phyloP scores from a whole-genome alignment of 352 stramenopile genomes.

The Elongisporangium anandrum region DNA sequence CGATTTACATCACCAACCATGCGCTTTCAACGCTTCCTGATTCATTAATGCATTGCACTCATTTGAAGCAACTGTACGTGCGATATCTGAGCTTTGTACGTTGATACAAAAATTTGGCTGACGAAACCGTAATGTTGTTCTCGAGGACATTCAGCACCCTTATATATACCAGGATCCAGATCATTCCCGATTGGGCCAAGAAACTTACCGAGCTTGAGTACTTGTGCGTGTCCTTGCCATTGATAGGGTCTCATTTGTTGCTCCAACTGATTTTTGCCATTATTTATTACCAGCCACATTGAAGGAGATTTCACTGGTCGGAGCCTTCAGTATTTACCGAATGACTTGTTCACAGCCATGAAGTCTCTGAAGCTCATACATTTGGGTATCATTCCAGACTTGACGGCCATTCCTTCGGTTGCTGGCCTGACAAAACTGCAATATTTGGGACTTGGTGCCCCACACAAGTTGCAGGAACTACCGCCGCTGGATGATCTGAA shows the following conservation, averaged over 20 bases:
- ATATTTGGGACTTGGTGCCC: slow-evolving; percentile 20
- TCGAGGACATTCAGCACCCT: slow-evolving; percentile 30
- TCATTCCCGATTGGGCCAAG: slow-evolving; percentile 1
- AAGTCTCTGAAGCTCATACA: slow-evolving; percentile 31
- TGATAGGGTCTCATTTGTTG: too few relatives aligned
- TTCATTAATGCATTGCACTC: slow-evolving; percentile 19
- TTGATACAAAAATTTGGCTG: too few relatives aligned
- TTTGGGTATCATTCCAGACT: slow-evolving; percentile 13
- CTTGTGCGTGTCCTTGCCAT: slow-evolving; percentile 13
- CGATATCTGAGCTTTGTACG: slow-evolving; percentile 13
- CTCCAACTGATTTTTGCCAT: too few relatives aligned
- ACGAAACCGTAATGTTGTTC: too few relatives aligned
- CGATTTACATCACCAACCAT: slow-evolving; percentile 45
- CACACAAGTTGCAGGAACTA: slow-evolving; percentile 16
- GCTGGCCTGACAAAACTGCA: slow-evolving; percentile 20
- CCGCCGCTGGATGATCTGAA: slow-evolving; percentile 23
- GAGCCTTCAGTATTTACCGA: slow-evolving; percentile 21
- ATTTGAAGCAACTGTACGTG: slow-evolving; percentile 25
- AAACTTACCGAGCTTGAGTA: slow-evolving; percentile 9
- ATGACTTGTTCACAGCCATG: slow-evolving; percentile 32
- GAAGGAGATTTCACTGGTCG: slow-evolving; percentile 30
- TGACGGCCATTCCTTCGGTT: slow-evolving; percentile 34
- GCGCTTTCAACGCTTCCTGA: slow-evolving; percentile 28
- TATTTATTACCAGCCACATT: slow-evolving; percentile 21
- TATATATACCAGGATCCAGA: slow-evolving; percentile 24